Evolutionary conservation across 495 filamentous ascomycete species (phyloP).

Genomic region (Rhypophila decipiens): DNA sequence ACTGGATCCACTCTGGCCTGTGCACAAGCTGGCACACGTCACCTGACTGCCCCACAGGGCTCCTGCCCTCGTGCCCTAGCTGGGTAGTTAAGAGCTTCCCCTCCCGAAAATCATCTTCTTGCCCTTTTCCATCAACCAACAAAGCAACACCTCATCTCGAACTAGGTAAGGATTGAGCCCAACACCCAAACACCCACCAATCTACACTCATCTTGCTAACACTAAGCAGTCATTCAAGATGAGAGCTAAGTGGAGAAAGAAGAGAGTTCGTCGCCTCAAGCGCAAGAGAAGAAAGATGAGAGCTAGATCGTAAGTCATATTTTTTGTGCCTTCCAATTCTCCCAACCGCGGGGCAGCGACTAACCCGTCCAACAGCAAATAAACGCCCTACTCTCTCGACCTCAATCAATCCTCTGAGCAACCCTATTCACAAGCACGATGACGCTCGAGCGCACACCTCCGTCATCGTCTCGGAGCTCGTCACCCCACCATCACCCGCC

Average conservation of each 20-base stretch:
- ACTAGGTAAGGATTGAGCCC: neutral
- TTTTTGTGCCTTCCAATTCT: constrained; percentile 26
- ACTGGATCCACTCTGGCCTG: too few species aligned
- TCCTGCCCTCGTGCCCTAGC: neutral
- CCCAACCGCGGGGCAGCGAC: constrained; percentile 7
- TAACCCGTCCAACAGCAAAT: constrained; percentile 51
- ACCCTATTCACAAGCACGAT: constrained; percentile 7
- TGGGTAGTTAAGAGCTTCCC: neutral
- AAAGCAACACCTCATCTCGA: neutral
- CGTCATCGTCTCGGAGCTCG: constrained; percentile 10
- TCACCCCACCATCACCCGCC: constrained; percentile 3
- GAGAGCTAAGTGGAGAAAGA: constrained; percentile 99
- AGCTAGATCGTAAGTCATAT: constrained; percentile 86
- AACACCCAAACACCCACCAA: neutral
- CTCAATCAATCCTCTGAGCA: constrained; percentile 23
- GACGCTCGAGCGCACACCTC: constrained; percentile 10
- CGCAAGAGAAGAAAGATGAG: constrained; percentile 99
- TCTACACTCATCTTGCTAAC: neutral
- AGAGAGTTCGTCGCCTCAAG: constrained; percentile 95
- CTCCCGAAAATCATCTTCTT: neutral
- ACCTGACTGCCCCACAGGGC: neutral
- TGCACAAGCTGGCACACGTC: too few species aligned
- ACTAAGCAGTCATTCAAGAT: constrained; percentile 52
- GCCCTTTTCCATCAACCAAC: neutral
- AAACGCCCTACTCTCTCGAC: constrained; percentile 46